These are phyloP conservation scores for Silene latifolia DNA, from an alignment of 148 eudicot species.

Conservation along the genomic window DNA sequence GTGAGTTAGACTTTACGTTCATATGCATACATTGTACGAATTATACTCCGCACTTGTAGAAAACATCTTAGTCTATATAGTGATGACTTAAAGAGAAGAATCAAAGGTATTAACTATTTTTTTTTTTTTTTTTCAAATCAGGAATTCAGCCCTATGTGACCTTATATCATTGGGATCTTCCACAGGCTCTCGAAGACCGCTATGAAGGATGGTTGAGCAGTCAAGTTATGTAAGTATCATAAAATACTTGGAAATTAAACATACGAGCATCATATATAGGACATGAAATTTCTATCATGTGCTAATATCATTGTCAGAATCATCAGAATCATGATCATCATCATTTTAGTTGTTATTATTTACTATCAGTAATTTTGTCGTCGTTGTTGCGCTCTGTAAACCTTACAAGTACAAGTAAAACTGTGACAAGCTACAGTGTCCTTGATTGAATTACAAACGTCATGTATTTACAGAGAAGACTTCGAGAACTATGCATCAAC, in stretches of 20 bases:
- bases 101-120: constrained; percentile 1
- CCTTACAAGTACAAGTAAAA: neutral
- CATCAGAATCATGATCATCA: neutral
- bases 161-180: constrained; percentile 97
- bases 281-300: neutral
- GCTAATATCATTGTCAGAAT: neutral
- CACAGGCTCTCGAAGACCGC: constrained; percentile 78
- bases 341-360: neutral
- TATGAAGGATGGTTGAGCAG: constrained; percentile 80
- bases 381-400: neutral
- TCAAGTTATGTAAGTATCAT: constrained; percentile 59
- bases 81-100: neutral
- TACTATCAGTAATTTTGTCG: neutral
- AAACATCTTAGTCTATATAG: neutral
- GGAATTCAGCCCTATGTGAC: constrained; percentile 92
- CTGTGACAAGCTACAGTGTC: neutral
- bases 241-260: neutral
- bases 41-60: neutral
- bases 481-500: constrained; percentile 69
- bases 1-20: constrained; percentile 28
- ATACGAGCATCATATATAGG: neutral
- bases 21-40: neutral
- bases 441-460: neutral
- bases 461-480: constrained; percentile 49
- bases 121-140: constrained; percentile 30